Evolutionary conservation across 495 filamentous ascomycete species (phyloP).

Genomic region (Talaromyces wortmannii): DNA sequence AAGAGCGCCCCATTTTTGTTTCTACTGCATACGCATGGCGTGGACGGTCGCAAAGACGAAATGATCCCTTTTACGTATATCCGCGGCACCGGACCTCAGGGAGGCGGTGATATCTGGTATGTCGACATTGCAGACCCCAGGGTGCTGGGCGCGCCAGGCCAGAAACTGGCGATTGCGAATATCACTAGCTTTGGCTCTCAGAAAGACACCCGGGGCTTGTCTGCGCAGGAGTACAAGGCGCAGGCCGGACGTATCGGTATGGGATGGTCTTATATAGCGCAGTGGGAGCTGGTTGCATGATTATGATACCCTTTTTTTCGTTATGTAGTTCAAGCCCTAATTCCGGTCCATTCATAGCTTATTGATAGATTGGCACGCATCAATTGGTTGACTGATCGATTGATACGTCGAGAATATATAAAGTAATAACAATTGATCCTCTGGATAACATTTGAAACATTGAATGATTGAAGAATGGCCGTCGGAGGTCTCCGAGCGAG

Average conservation of each 20-base stretch:
- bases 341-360: too few relatives aligned
- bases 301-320: conserved; percentile 4
- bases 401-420: too few relatives aligned
- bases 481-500: background rate
- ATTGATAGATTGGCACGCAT: too few relatives aligned
- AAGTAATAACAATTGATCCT: too few relatives aligned
- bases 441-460: too few relatives aligned
- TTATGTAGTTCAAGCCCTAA: background rate
- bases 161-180: conserved; percentile 54
- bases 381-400: too few relatives aligned
- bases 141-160: conserved; percentile 62
- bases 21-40: conserved; percentile 55
- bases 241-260: conserved; percentile 54
- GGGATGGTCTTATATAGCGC: conserved; percentile 53
- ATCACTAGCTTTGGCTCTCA: conserved; percentile 56
- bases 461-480: background rate
- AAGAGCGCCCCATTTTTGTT: conserved; percentile 56
- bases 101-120: conserved; percentile 70
- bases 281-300: conserved; percentile 59
- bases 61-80: conserved; percentile 49
- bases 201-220: conserved; percentile 60
- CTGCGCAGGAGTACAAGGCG: conserved; percentile 53
- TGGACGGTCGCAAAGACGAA: conserved; percentile 61
- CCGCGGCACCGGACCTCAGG: conserved; percentile 32
- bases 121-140: conserved; percentile 55